phyloP scores from a whole-genome alignment of 164 flowering plant species.

The Vitis rupestris region DNA sequence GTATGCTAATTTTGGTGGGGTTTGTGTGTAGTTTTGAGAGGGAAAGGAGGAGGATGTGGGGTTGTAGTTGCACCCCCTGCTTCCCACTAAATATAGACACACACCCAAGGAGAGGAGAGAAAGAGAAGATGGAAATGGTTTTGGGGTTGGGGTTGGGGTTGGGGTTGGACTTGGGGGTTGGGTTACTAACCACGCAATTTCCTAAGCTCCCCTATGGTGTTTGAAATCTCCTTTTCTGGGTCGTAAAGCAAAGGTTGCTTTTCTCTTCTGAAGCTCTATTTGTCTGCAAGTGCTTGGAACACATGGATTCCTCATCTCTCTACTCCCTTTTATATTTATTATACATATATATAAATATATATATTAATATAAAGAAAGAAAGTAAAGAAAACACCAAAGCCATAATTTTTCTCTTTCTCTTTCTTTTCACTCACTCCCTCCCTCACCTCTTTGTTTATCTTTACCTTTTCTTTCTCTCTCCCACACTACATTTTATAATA shows the following conservation, averaged over 20 bases:
- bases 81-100: constrained; percentile 29
- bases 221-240: constrained; percentile 44
- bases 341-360: too few relatives aligned
- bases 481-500: background rate
- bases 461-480: constrained; percentile 1
- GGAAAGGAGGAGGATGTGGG: constrained; percentile 24
- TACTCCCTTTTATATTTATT: constrained; percentile 3
- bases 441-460: background rate
- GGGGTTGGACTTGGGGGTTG: constrained; percentile 6
- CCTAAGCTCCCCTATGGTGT: constrained; percentile 29
- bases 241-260: constrained; percentile 42
- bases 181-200: constrained; percentile 35
- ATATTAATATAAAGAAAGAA: background rate
- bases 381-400: background rate
- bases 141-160: constrained; percentile 14
- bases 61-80: constrained; percentile 21
- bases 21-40: constrained; percentile 12
- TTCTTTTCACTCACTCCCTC: constrained; percentile 6
- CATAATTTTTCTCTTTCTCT: constrained; percentile 4
- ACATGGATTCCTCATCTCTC: constrained; percentile 30
- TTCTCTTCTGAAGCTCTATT: constrained; percentile 33
- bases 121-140: constrained; percentile 8
- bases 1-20: background rate
- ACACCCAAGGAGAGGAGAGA: constrained; percentile 3
- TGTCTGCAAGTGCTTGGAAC: constrained; percentile 42